A percentile compares a stretch with the other conserved stretches of the same genome.
Evolutionary conservation across 345 rosid genomes (phyloP).

Genomic region (Euphorbia lathyris): DNA sequence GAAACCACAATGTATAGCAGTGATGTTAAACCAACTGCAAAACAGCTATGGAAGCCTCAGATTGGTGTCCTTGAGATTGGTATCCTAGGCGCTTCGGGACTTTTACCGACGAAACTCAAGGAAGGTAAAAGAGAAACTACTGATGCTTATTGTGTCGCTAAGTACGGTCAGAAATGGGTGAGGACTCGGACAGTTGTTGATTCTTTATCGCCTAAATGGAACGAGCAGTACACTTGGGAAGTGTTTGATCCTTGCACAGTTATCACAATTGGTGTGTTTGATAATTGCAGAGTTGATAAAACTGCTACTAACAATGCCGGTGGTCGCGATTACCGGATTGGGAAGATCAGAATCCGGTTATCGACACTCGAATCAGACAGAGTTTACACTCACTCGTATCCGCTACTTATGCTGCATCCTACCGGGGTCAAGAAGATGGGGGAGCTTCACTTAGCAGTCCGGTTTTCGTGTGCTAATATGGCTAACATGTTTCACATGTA

Average conservation of each 20-base stretch:
- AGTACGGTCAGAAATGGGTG: conserved; percentile 77
- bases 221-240: conserved; percentile 76
- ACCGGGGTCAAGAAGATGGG: conserved; percentile 70
- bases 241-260: conserved; percentile 72
- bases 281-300: conserved; percentile 42
- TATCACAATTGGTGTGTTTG: conserved; percentile 63
- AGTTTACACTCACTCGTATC: conserved; percentile 73
- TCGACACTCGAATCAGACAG: conserved; percentile 58
- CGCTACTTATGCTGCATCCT: conserved; percentile 56
- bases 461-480: conserved; percentile 59
- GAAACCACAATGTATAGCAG: conserved; percentile 61
- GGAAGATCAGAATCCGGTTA: conserved; percentile 65
- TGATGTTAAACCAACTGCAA: conserved; percentile 56
- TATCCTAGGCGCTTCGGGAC: conserved; percentile 60
- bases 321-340: conserved; percentile 49
- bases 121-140: conserved; percentile 54
- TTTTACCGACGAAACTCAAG: conserved; percentile 55
- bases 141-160: conserved; percentile 69
- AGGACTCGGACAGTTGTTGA: conserved; percentile 65
- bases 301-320: conserved; percentile 22
- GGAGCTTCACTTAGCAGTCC: conserved; percentile 68
- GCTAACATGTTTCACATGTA: conserved; percentile 61
- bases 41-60: conserved; percentile 63
- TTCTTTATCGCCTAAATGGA: conserved; percentile 64
- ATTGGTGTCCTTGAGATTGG: conserved; percentile 76